Evolutionary conservation across 2,329 filamentous ascomycete genomes (phyloP).

Genomic region (Xylariaceae sp.): DNA sequence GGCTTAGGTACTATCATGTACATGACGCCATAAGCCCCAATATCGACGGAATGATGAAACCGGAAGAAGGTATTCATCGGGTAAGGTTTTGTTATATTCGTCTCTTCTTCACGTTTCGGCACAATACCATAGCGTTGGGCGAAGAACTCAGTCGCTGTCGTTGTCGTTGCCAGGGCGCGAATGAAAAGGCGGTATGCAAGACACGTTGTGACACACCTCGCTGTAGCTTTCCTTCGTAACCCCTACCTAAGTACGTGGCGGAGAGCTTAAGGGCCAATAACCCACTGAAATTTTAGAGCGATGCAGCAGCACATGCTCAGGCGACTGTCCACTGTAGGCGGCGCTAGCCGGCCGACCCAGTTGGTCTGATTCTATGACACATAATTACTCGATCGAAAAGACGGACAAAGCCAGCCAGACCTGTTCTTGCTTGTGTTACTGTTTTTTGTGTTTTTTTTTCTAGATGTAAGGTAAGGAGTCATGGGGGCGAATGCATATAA

Average conservation of each 20-base stretch:
- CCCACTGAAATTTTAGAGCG: slow-evolving; percentile 18
- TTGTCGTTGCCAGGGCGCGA: neutral
- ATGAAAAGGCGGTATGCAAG: slow-evolving; percentile 8
- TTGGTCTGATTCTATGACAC: slow-evolving; percentile 42
- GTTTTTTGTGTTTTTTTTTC: slow-evolving; percentile 9
- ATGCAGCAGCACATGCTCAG: slow-evolving; percentile 2
- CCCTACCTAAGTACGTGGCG: no score
- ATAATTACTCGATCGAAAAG: slow-evolving; percentile 48
- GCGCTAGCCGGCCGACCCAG: slow-evolving; percentile 19
- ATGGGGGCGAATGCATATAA: slow-evolving; percentile 26
- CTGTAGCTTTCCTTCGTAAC: slow-evolving; percentile 4
- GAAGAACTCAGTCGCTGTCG: no score
- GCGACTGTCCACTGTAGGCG: neutral
- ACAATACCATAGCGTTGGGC: slow-evolving; percentile 3
- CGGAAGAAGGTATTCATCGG: neutral
- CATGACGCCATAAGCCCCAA: slow-evolving; percentile 19
- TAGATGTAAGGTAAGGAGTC: slow-evolving; percentile 13
- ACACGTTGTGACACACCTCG: slow-evolving; percentile 20
- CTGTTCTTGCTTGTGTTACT: slow-evolving; percentile 12
- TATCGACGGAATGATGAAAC: slow-evolving; percentile 9
- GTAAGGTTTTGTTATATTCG: neutral
- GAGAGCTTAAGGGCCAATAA: neutral
- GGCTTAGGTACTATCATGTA: neutral
- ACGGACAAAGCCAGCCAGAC: slow-evolving; percentile 1
- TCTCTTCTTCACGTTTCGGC: neutral